Evolutionary conservation across 164 flowering plant genomes (phyloP), one percentile per base, ranked within the genome.

Genomic region (Piper betle): DNA sequence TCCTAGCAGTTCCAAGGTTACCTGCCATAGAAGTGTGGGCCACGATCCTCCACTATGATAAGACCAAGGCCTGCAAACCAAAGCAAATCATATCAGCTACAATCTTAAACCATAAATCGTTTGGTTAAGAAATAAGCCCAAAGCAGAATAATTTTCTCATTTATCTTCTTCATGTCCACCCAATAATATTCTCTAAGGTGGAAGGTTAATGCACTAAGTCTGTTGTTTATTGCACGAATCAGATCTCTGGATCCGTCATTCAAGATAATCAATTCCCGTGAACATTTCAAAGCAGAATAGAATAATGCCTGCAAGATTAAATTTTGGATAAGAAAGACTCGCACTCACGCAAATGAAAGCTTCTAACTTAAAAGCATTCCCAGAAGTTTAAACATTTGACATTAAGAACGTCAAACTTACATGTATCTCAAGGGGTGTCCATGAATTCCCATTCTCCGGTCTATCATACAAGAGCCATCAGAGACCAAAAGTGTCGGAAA

Each of bases 381-480:
- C 33, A 25, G 33, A 25, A 1, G 33, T 25, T 25, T 25, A 25
- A 25, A 25, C 33, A 25, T 25, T 25, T 25, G 33, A 25, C 33
- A 3, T 56, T 4, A 7, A 20, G 37, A 18, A 20, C 19, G 16
- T 1, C 6, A 7, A 56, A 33, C 6, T 19, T 71, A 88, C 96
- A 74, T 91, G 94, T 64, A 91, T 91, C 78, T 91, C 97, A 66
- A 91, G 91, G 62, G 97, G 58, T 91, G 97, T 5, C 97, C 97
- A 72, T 91, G 96, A 64, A 88, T 88, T 33, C 97, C 97, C 97
- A 91, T 86, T 16, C 97, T 75, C 53, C 97, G 75, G 65, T 91
- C 96, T 66, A 91, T 88, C 97, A 91, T 91, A 77, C 94, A 91
- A 50, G 97, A 91, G 52, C 96, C 97, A 78, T 91, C 97, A 53